Base-by-base conservation (phyloP, 441 rosid species). In the Populus hybrid region DNA sequence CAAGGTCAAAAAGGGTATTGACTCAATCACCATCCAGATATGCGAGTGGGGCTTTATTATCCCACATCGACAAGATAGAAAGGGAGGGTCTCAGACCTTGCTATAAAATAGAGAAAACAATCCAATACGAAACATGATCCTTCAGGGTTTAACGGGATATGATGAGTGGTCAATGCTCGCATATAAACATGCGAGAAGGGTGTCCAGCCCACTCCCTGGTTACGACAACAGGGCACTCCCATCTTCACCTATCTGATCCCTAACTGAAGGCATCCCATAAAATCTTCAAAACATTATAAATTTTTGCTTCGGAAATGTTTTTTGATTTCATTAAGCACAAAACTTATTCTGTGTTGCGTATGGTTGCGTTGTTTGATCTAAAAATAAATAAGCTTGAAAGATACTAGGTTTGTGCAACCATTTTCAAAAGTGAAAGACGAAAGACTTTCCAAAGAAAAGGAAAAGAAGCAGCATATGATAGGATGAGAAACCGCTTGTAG, bases 201-300 rank as follows among this genome's bases (percentile, higher is more conserved):
- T 81, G 91, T 80, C 83, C 59, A 79, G 75, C 80, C 78, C 75
- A 4, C 2, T 6, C 79, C 81, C 85, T 63, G 78, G 88, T 86
- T 85, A 86, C 88, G 90, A 86, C 90, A 77, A 72, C 3, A n/a
- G 86, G 86, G 88, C 84, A 78, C 89, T 72, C 86, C 66, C 53
- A 5, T 66, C 9, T 77, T 0, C 0, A 67, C 81, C 83, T 3
- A 75, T 79, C 86, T 88, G 90, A 88, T 88, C 88, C 85, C 90
- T 65, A 23, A 42, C 23, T 42, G 72, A 10, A 53, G 23, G 14
- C 3, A 18, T 69, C n/a, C 23, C 5, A 1, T 1, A 5, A 59
- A 8, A 7, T 59, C 24, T 20, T n/a, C 2, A 1, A 14, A 12
- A 4, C 6, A 14, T 3, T 11, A 10, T 10, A 40, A 40, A 0